Evolutionary conservation across 1,139 yeast genomes (phyloP).

Genomic region (Saccharomyces hybrid): DNA sequence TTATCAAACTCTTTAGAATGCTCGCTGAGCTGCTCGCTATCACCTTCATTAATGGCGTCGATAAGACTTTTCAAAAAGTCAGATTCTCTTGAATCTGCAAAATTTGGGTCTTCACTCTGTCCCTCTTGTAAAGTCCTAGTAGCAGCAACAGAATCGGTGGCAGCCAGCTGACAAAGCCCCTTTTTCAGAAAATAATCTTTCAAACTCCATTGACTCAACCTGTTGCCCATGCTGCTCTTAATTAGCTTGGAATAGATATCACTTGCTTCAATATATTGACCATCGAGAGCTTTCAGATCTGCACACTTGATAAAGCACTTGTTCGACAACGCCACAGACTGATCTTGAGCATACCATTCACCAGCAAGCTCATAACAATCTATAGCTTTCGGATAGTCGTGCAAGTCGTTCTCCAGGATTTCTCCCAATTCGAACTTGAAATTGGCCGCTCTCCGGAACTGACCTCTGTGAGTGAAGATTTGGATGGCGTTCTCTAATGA

Average conservation of each 20-base stretch:
- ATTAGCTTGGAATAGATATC: constrained; percentile 72
- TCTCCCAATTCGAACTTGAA: constrained; percentile 87
- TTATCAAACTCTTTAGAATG: constrained; percentile 80
- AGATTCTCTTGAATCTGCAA: constrained; percentile 72
- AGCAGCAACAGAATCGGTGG: constrained; percentile 81
- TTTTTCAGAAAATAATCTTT: constrained; percentile 87
- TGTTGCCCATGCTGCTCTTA: constrained; percentile 65
- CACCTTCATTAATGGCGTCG: constrained; percentile 71
- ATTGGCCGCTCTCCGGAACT: constrained; percentile 92
- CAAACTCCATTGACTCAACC: constrained; percentile 79
- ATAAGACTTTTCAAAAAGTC: constrained; percentile 57
- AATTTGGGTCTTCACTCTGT: constrained; percentile 66
- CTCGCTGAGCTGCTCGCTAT: constrained; percentile 66
- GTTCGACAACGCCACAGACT: constrained; percentile 83
- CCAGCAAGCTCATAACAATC: constrained; percentile 87
- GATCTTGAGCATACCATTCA: constrained; percentile 91
- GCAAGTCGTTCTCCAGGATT: constrained; percentile 65
- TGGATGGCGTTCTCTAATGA: constrained; percentile 72
- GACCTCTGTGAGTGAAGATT: constrained; percentile 82
- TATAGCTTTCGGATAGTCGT: constrained; percentile 62
- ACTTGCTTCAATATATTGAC: constrained; percentile 66
- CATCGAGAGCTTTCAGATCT: constrained; percentile 73
- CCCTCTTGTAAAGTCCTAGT: constrained; percentile 61
- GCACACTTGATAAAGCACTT: constrained; percentile 88
- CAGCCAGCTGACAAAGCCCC: constrained; percentile 73